phyloP scores from a whole-genome alignment of 106 monocot species.

The Chionographis japonica region DNA sequence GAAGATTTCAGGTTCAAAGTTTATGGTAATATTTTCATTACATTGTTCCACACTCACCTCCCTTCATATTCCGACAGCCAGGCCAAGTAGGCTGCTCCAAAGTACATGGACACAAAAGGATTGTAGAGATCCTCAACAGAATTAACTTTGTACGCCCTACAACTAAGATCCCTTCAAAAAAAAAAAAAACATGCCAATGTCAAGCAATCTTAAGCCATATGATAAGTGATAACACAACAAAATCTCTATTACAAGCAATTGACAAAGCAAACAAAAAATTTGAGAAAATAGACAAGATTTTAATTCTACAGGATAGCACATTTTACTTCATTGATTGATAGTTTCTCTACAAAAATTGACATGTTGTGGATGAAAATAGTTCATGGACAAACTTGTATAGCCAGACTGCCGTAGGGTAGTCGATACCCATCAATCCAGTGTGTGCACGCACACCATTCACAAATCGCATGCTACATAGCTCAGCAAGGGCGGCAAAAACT shows the following conservation, averaged over 20 bases:
- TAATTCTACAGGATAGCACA: too few species aligned
- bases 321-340: too few species aligned
- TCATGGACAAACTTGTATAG: slow-evolving; percentile 60
- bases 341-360: background rate
- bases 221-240: too few species aligned
- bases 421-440: slow-evolving; percentile 93
- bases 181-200: background rate
- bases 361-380: slow-evolving; percentile 1
- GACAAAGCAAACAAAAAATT: too few species aligned
- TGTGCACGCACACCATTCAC: slow-evolving; percentile 72
- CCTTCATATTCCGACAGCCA: slow-evolving; percentile 93
- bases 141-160: slow-evolving; percentile 56
- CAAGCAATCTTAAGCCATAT: too few species aligned
- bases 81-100: slow-evolving; percentile 74
- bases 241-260: too few species aligned
- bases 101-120: slow-evolving; percentile 97
- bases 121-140: slow-evolving; percentile 89
- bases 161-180: slow-evolving; percentile 52
- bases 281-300: too few species aligned
- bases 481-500: slow-evolving; percentile 74
- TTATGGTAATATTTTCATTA: too few species aligned
- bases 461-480: slow-evolving; percentile 87
- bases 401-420: slow-evolving; percentile 86
- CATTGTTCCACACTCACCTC: slow-evolving; percentile 42
- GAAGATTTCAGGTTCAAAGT: too few species aligned